phyloP scores from a whole-genome alignment of 139 green algal genomes.

The Gonium pectorale region DNA sequence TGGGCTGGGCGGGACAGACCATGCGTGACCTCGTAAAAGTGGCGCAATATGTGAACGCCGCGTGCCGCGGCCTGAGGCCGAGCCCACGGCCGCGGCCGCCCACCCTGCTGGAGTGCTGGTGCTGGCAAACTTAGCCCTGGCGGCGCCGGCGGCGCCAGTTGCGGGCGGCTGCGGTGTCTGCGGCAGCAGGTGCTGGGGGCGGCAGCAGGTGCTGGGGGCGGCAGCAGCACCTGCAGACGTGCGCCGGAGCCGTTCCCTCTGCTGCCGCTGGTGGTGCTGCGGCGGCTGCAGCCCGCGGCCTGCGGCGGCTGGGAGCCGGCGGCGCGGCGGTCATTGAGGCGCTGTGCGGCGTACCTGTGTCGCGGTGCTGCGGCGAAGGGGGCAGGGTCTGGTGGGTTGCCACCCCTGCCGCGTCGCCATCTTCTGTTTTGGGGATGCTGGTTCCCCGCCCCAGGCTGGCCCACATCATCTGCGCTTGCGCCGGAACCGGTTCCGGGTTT shows the following conservation, averaged over 20 bases:
- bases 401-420: neutral
- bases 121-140: neutral
- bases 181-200: neutral
- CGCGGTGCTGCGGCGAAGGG: neutral
- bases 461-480: constrained; percentile 6
- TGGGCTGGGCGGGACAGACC: too few species aligned
- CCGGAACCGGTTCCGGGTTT: neutral
- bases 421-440: neutral
- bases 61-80: neutral
- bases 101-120: constrained; percentile 4
- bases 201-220: neutral
- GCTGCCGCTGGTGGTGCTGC: neutral
- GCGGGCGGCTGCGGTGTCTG: neutral
- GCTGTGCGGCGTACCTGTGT: neutral
- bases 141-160: neutral
- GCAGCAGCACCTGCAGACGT: constrained; percentile 1
- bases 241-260: neutral
- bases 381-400: constrained; percentile 8
- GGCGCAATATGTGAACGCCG: neutral
- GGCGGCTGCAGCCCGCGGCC: constrained; percentile 3
- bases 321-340: neutral
- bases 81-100: neutral
- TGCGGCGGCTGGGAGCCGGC: neutral
- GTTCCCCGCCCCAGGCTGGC: neutral
- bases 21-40: neutral